These are phyloP conservation scores for Alternaria ethzedia DNA, from an alignment of 2,329 filamentous ascomycete genomes.

Conservation along the genomic window DNA sequence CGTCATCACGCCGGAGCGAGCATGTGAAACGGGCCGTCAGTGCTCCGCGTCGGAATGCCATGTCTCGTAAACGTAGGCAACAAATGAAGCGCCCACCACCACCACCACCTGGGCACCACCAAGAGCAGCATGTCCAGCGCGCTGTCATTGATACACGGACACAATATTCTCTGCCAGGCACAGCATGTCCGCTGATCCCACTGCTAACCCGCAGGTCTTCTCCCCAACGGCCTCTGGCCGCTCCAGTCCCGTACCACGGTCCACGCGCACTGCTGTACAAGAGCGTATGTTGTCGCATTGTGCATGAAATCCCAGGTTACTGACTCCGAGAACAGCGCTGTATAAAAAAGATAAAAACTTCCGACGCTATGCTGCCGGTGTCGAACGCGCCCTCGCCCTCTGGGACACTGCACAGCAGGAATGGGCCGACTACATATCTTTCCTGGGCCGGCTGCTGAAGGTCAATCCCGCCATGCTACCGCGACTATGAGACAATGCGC, in stretches of 20 bases:
- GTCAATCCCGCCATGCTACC: constrained; percentile 54
- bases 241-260: constrained; percentile 74
- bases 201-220: constrained; percentile 45
- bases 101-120: background rate
- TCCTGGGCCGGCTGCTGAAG: constrained; percentile 88
- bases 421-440: constrained; percentile 99
- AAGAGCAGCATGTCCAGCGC: constrained; percentile 40
- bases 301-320: background rate
- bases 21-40: constrained; percentile 25
- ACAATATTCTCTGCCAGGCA: constrained; percentile 21
- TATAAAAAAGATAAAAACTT: constrained; percentile 70
- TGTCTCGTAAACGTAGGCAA: constrained; percentile 23
- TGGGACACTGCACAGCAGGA: constrained; percentile 95
- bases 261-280: constrained; percentile 78
- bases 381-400: constrained; percentile 84
- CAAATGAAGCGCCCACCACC: constrained; percentile 13
- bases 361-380: constrained; percentile 85
- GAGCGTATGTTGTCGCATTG: constrained; percentile 66
- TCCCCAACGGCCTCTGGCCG: constrained; percentile 87
- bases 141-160: constrained; percentile 22
- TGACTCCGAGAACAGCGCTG: constrained; percentile 54
- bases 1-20: constrained; percentile 10
- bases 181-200: constrained; percentile 49
- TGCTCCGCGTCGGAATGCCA: constrained; percentile 27
- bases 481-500: constrained; percentile 21